Conservation (phyloP, 164 flowering plant genomes). For the Sextonia rubra region DNA sequence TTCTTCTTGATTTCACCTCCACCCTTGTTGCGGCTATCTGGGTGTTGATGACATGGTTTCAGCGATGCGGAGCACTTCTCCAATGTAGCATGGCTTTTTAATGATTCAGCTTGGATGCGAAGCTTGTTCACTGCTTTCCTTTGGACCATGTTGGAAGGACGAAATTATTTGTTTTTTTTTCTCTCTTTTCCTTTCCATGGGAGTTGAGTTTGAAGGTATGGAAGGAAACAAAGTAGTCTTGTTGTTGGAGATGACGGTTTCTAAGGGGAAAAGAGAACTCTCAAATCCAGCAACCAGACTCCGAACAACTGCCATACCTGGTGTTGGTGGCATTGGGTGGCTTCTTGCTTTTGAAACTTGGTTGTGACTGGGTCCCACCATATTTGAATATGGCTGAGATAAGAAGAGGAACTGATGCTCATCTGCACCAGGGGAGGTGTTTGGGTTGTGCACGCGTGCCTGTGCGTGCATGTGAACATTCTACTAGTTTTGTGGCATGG, state of each 20-base stretch:
- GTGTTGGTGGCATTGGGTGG: slow-evolving; percentile 17
- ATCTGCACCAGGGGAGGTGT: slow-evolving; percentile 9
- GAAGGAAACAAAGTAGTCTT: slow-evolving; percentile 17
- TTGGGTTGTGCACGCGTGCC: too few species aligned
- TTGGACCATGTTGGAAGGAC: slow-evolving; percentile 62
- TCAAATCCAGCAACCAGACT: slow-evolving; percentile 10
- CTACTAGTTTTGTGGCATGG: neutral
- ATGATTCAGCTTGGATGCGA: slow-evolving; percentile 40
- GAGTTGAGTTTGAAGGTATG: neutral
- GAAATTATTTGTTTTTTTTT: neutral
- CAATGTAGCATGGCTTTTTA: slow-evolving; percentile 17
- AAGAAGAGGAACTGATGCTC: slow-evolving; percentile 26
- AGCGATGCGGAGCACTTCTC: slow-evolving; percentile 12
- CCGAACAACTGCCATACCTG: slow-evolving; percentile 20
- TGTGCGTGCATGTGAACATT: too few species aligned
- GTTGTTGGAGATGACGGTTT: slow-evolving; percentile 12
- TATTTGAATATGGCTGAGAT: slow-evolving; percentile 37
- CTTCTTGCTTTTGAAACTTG: slow-evolving; percentile 5
- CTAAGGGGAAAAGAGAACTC: slow-evolving; percentile 7
- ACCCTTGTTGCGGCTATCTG: slow-evolving; percentile 20
- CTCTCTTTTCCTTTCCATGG: slow-evolving; percentile 15
- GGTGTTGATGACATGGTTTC: slow-evolving; percentile 19
- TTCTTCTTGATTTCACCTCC: slow-evolving; percentile 25
- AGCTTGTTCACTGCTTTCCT: slow-evolving; percentile 43
- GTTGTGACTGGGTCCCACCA: slow-evolving; percentile 6